A percentile compares a stretch with the other conserved stretches of the same genome.
Evolutionary conservation across 306 rosid genomes (phyloP).

Genomic region (Cucumis cinereus): DNA sequence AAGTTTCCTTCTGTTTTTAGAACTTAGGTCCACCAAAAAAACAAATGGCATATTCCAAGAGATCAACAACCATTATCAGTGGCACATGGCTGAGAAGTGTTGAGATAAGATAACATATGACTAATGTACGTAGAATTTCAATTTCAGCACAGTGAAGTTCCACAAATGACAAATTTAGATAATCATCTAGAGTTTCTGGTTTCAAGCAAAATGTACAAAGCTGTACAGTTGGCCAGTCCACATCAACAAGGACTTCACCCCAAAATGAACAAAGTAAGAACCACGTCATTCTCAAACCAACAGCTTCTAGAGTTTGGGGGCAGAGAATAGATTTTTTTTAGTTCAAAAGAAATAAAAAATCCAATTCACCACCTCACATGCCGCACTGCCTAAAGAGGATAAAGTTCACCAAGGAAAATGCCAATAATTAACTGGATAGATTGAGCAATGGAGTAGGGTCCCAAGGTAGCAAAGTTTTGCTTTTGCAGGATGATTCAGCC

Average conservation of each 20-base stretch:
- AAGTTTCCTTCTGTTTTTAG: background rate
- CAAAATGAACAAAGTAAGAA: background rate
- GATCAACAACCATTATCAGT: background rate
- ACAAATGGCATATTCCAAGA: background rate
- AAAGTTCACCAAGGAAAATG: background rate
- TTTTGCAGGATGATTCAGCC: background rate
- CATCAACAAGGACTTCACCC: background rate
- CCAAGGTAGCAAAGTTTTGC: background rate
- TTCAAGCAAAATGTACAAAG: background rate
- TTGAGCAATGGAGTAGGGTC: background rate
- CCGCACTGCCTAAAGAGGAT: background rate
- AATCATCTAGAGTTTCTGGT: background rate
- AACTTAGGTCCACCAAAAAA: background rate
- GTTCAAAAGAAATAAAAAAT: background rate
- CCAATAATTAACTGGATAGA: background rate
- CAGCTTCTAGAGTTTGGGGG: background rate
- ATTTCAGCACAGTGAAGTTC: background rate
- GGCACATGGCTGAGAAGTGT: background rate
- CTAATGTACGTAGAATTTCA: background rate
- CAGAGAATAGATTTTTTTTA: background rate
- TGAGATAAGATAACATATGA: background rate
- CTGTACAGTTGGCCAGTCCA: conserved; percentile 2
- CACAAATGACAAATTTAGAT: background rate
- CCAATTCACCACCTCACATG: background rate
- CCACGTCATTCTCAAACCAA: conserved; percentile 7